Base-by-base conservation (phyloP, 257 asterid species). In the Ligustrum vulgare region DNA sequence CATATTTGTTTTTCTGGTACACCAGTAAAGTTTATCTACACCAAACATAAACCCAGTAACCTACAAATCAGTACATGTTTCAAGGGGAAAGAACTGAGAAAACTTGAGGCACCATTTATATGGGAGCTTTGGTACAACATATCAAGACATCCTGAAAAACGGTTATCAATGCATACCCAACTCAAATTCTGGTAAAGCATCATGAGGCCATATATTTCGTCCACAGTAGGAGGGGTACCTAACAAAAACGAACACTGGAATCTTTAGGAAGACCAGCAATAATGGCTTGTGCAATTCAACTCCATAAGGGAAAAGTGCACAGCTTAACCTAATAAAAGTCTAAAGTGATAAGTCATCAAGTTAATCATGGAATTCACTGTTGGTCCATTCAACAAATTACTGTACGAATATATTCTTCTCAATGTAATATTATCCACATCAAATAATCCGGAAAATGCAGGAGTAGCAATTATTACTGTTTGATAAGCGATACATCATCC, bases 221-320 rank as follows among this genome's bases (percentile, higher is more conserved):
- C 94, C 96, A 73, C 98, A 93, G 77, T 91, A 93, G 28, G 97
- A 89, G 71, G 98, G 97, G 74, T 93, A 91, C 85, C 98, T 93
- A 22, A 76, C 70, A 78, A 69, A 70, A 49, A 39, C 62, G 73
- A 66, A 79, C 63, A 73, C 67, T 45, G 64, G 77, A 35, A 35
- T 39, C 20, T 66, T 45, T 70, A 71, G 37, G 67, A 79, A 71
- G 16, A 22, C 25, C 25, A 20, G 25, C 60, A 41, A 34, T 23
- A 56, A 54, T 54, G 56, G 58, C 22, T 66, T 35, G 34, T 41
- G 74, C 31, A 22, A 22, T 13, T 73, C 51, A 73, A 72, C 63
- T 58, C 41, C 18, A 65, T 8, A 39, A 70, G 63, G 70, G 60
- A 80, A 47, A 77, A 58, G 1, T 33, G 72, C 62, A 31, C 49